Conservation (phyloP, 306 rosid species). For the Elaeagnus macrophylla region DNA sequence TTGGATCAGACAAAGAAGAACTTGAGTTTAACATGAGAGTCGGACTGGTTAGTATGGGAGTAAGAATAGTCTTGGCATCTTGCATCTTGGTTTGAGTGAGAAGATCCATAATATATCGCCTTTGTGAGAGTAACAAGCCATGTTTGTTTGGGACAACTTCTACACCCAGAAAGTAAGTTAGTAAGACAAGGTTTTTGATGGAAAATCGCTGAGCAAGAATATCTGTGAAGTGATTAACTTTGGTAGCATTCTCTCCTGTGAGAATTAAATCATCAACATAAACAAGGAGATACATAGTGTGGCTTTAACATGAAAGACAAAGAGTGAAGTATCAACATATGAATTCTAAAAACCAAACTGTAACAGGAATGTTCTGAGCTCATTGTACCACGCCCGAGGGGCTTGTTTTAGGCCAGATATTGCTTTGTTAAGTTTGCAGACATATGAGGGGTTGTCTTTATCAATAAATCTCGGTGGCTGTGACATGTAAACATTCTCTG, state of each 20-base stretch:
- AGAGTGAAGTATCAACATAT: neutral
- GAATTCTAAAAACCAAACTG: neutral
- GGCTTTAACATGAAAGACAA: neutral
- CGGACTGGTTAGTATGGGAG: too few relatives aligned
- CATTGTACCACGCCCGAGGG: neutral
- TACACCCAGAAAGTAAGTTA: neutral
- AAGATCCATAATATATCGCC: neutral
- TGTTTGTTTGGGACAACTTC: neutral
- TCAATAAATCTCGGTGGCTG: neutral
- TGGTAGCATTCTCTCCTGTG: neutral
- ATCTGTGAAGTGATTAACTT: neutral
- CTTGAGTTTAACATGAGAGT: neutral
- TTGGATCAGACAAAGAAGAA: neutral
- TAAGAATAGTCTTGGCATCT: neutral
- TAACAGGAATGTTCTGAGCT: neutral
- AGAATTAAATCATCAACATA: neutral
- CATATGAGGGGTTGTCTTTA: neutral
- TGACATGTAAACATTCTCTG: neutral
- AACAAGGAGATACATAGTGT: neutral
- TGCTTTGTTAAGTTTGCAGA: neutral
- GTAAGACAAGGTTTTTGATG: neutral
- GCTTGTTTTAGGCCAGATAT: slow-evolving; percentile 1
- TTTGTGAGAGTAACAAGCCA: neutral
- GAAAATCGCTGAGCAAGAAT: neutral
- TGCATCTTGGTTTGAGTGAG: neutral